phyloP scores from a whole-genome alignment of 352 stramenopile genomes.

The Pythium volutum region DNA sequence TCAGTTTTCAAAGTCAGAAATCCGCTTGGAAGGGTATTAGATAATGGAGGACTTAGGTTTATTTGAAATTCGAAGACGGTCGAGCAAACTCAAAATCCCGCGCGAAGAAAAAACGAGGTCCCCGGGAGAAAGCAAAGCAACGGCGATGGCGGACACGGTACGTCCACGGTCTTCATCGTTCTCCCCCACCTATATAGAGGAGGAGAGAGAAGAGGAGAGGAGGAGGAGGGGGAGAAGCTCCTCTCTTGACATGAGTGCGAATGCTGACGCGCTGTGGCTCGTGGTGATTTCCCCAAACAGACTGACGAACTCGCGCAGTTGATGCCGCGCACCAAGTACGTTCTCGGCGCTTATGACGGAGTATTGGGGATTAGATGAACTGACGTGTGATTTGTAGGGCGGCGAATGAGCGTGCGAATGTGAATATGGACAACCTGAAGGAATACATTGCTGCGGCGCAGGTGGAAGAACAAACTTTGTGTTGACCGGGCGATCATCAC shows the following conservation, averaged over 20 bases:
- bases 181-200: not conserved
- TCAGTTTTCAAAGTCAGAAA: not conserved
- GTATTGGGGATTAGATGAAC: not conserved
- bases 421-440: conserved; percentile 51
- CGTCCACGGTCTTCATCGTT: not conserved
- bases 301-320: conserved; percentile 58
- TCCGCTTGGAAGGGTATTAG: not conserved
- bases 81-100: conserved; percentile 11
- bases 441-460: conserved; percentile 59
- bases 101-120: conserved; percentile 8
- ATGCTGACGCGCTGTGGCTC: conserved; percentile 5
- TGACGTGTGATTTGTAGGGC: not conserved
- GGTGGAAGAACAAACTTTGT: conserved; percentile 12
- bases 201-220: not conserved
- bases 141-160: conserved; percentile 21
- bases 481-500: too few species aligned
- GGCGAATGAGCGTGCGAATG: conserved; percentile 41
- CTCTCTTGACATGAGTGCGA: not conserved
- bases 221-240: not conserved
- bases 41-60: not conserved
- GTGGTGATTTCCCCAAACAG: conserved; percentile 6
- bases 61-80: conserved; percentile 17
- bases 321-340: conserved; percentile 73
- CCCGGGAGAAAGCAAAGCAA: not conserved
- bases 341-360: not conserved